Evolutionary conservation across 2,329 filamentous ascomycete species (phyloP), one percentile per base, ranked within the genome.

Genomic region (Neurospora sp.): DNA sequence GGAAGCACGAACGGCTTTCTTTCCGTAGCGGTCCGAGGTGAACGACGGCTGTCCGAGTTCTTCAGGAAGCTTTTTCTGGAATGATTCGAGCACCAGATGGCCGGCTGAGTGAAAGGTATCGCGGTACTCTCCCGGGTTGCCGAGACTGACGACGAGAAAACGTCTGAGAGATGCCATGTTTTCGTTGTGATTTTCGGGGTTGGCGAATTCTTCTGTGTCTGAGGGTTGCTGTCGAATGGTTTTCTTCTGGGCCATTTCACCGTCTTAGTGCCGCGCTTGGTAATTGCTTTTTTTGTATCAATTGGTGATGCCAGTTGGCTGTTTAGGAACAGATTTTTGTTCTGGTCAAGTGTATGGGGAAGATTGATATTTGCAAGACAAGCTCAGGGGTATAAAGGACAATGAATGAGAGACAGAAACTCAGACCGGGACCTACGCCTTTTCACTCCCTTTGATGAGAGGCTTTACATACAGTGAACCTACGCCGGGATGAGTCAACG

Each of bases 61-160:
- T 2, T 72, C 70, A 4, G 81, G 74, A 28, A 91, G 81, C 36
- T 81, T 78, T 17, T 81, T 82, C 23, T 85, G 83, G 8, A 95
- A 81, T 2, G 86, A 83, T 69, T 86, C 83, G 73, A 97, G 87
- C 66, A 93, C 87, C 69, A 89, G 87, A 82, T 98, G 95, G 11
- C 94, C 96, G 15, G 93, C 93, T 33, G 90, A 94, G 81, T 98
- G 96, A 8, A 95, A 88, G 23, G 92, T 96, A 73, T 90, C 85
- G 73, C 87, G 86, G 80, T 95, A 94, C 2, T 88, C 83, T 6
- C 86, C 83, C 6, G 92, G 93, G 76, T 98, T 98, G 74, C 96
- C 96, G 72, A 99, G 86, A 72, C 92, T 96, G 82, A 93, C 87
- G 76, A 98, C 85, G 70, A 98, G 87, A 75, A 97, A 88, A 46